phyloP scores from a whole-genome alignment of 176 grass and related monocot genomes.

The Oryza brachyantha region DNA sequence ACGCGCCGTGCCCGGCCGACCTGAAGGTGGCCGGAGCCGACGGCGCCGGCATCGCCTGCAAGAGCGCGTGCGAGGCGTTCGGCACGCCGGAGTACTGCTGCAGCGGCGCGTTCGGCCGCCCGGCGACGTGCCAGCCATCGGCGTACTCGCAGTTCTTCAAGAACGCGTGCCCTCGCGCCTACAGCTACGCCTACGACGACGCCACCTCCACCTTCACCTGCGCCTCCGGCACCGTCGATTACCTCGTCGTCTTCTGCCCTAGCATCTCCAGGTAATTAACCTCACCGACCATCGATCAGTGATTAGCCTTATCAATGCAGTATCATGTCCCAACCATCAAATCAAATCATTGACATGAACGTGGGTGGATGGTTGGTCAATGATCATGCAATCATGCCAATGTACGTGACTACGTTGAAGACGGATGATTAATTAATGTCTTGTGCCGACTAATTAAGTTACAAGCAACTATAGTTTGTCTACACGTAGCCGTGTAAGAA shows the following conservation, averaged over 20 bases:
- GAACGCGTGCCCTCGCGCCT: constrained; percentile 81
- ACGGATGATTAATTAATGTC: not conserved
- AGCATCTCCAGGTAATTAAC: constrained; percentile 59
- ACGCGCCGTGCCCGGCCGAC: constrained; percentile 62
- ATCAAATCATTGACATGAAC: not conserved
- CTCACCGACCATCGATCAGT: too few relatives aligned
- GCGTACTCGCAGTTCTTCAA: constrained; percentile 95
- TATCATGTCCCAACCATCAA: not conserved
- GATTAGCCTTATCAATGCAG: too few relatives aligned
- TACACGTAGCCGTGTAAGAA: too few relatives aligned
- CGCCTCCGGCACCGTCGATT: constrained; percentile 44
- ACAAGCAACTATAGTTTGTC: not conserved
- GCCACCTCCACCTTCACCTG: constrained; percentile 88
- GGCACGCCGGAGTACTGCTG: constrained; percentile 81
- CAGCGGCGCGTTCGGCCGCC: constrained; percentile 67
- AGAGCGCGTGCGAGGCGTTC: constrained; percentile 92
- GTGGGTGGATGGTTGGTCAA: not conserved
- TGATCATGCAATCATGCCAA: not conserved
- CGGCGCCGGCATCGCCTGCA: constrained; percentile 11
- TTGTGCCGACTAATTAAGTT: not conserved
- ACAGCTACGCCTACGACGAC: constrained; percentile 98
- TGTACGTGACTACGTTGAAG: not conserved
- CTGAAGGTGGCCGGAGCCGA: constrained; percentile 39
- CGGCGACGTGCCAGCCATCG: constrained; percentile 75
- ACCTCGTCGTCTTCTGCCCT: constrained; percentile 93